Evolutionary conservation across 176 grass and related monocot species (phyloP).

Genomic region (Dactylis glomerata): DNA sequence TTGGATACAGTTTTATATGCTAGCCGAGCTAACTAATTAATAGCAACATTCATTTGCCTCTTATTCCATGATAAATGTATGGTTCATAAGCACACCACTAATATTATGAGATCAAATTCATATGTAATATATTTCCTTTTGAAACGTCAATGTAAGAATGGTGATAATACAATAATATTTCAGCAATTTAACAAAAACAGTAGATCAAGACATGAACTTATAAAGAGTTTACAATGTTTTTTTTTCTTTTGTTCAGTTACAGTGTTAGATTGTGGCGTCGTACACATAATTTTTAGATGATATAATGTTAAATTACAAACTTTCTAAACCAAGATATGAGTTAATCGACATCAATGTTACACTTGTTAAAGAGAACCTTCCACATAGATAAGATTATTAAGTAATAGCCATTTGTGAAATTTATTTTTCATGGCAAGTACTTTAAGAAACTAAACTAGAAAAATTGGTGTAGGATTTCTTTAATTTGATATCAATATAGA

Average conservation of each 20-base stretch:
- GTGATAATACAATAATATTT: neutral
- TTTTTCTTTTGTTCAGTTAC: neutral
- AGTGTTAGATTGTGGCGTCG: neutral
- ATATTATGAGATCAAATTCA: neutral
- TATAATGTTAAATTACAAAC: neutral
- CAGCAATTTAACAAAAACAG: neutral
- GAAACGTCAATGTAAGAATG: neutral
- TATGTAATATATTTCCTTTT: neutral
- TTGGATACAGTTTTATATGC: neutral
- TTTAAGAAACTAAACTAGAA: neutral
- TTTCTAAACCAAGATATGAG: neutral
- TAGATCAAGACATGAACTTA: conserved; percentile 4
- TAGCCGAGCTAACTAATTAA: neutral
- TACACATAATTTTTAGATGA: neutral
- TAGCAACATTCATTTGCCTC: neutral
- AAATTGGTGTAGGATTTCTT: neutral
- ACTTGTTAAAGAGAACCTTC: neutral
- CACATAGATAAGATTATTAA: neutral
- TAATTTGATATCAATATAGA: neutral
- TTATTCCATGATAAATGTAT: neutral
- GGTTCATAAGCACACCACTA: neutral
- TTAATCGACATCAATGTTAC: neutral
- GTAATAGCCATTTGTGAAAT: neutral
- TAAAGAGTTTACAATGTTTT: neutral
- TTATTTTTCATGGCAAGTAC: neutral